Evolutionary conservation across 2,329 filamentous ascomycete genomes (phyloP).

Genomic region (Aphanoascus verrucosus): DNA sequence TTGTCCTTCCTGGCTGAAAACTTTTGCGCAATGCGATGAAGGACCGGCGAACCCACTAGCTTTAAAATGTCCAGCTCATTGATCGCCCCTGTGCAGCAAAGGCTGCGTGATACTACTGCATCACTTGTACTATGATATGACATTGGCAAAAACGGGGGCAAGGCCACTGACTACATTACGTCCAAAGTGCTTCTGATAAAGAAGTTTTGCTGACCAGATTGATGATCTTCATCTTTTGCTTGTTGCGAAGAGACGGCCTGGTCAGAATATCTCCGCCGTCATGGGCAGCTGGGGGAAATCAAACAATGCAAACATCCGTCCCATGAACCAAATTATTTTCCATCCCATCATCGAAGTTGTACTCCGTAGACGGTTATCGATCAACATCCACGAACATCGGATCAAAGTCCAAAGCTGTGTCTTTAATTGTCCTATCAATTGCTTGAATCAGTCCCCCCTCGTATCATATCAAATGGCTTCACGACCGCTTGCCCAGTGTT

Average conservation of each 20-base stretch:
- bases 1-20: conserved; percentile 11
- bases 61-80: too few species aligned
- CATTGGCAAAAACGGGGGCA: neutral
- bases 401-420: neutral
- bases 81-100: too few species aligned
- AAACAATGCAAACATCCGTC: conserved; percentile 11
- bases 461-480: neutral
- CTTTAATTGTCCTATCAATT: neutral
- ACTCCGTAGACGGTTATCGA: neutral
- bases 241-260: neutral
- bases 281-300: neutral
- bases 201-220: neutral
- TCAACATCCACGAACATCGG: neutral
- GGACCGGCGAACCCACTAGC: too few species aligned
- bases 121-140: conserved; percentile 2
- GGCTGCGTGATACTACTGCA: neutral
- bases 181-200: neutral
- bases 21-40: too few species aligned
- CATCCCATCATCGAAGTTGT: neutral
- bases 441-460: neutral
- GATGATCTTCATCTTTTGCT: neutral
- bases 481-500: neutral
- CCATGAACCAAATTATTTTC: neutral
- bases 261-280: neutral
- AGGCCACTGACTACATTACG: neutral